Evolutionary conservation across 495 filamentous ascomycete genomes (phyloP).

Genomic region (Penicillium bovifimosum): DNA sequence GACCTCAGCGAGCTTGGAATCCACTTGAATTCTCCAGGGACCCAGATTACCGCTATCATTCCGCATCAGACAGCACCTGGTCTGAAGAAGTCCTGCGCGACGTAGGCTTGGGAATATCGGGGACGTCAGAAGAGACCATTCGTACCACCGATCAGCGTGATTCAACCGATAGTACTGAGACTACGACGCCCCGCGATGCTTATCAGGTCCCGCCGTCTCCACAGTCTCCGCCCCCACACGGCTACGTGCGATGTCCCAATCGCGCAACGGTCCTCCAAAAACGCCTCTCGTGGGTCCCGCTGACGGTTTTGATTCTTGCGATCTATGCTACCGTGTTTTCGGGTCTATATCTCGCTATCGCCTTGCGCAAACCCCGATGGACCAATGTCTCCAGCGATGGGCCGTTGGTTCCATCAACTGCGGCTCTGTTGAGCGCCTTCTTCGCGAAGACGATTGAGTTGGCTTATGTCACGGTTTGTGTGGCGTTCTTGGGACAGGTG

Average conservation of each 20-base stretch:
- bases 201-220: not conserved
- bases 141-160: slow-evolving; percentile 3
- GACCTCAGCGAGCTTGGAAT: slow-evolving; percentile 16
- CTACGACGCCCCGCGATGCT: slow-evolving; percentile 8
- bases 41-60: slow-evolving; percentile 10
- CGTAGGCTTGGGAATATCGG: slow-evolving; percentile 20
- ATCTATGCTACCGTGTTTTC: slow-evolving; percentile 64
- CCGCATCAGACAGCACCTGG: slow-evolving; percentile 9
- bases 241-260: slow-evolving; percentile 18
- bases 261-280: slow-evolving; percentile 22
- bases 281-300: slow-evolving; percentile 52
- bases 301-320: slow-evolving; percentile 53
- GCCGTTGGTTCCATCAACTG: slow-evolving; percentile 48
- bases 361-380: slow-evolving; percentile 54
- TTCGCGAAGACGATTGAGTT: slow-evolving; percentile 71
- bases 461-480: slow-evolving; percentile 71
- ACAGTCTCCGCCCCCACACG: not conserved
- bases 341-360: slow-evolving; percentile 55
- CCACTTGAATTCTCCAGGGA: slow-evolving; percentile 15
- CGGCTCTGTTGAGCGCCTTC: slow-evolving; percentile 55
- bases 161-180: slow-evolving; percentile 4
- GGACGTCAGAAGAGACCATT: slow-evolving; percentile 7
- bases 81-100: slow-evolving; percentile 19
- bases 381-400: slow-evolving; percentile 43
- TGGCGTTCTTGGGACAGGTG: slow-evolving; percentile 67